Conservation (phyloP, 2,329 filamentous ascomycete species). For the Paracoccidioides brasiliensis region DNA sequence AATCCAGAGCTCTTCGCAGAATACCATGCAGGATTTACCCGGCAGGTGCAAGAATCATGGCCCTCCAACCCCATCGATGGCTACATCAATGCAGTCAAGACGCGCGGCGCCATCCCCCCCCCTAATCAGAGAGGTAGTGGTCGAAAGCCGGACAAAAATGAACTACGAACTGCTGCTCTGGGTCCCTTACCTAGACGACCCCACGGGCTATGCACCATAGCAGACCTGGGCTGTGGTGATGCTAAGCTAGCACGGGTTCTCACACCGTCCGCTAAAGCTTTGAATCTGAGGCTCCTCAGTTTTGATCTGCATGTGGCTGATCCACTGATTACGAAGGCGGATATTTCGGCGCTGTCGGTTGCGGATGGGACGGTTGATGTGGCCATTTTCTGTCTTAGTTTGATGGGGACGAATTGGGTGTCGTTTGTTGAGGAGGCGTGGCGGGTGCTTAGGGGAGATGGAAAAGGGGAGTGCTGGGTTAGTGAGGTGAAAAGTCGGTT, state of each 20-base stretch:
- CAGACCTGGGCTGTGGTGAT: conserved; percentile 88
- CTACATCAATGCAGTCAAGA: conserved; percentile 60
- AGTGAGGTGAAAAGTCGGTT: conserved; percentile 95
- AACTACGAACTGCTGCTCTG: conserved; percentile 12
- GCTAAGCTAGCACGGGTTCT: conserved; percentile 64
- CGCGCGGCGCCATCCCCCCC: conserved; percentile 45
- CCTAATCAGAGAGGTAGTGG: conserved; percentile 23
- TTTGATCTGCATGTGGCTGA: conserved; percentile 76
- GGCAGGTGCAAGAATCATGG: conserved; percentile 83
- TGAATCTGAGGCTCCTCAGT: conserved; percentile 63
- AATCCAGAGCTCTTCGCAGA: conserved; percentile 90
- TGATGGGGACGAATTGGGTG: conserved; percentile 99
- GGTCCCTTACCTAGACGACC: conserved; percentile 54
- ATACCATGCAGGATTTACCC: conserved; percentile 92
- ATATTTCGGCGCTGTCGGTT: conserved; percentile 74
- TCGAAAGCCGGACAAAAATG: conserved; percentile 18
- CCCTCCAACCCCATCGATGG: conserved; percentile 89
- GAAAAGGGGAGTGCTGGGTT: conserved; percentile 75
- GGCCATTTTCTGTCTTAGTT: conserved; percentile 84
- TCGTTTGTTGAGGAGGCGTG: conserved; percentile 94
- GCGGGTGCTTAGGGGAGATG: conserved; percentile 79
- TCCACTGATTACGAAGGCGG: conserved; percentile 68
- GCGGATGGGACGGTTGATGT: conserved; percentile 65
- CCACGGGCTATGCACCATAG: conserved; percentile 60
- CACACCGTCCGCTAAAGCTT: conserved; percentile 44